A percentile compares a stretch with the other conserved stretches of the same genome.
These are phyloP conservation scores for Spinacia oleracea DNA, from an alignment of 179 eudicot genomes.

Conservation along the genomic window DNA sequence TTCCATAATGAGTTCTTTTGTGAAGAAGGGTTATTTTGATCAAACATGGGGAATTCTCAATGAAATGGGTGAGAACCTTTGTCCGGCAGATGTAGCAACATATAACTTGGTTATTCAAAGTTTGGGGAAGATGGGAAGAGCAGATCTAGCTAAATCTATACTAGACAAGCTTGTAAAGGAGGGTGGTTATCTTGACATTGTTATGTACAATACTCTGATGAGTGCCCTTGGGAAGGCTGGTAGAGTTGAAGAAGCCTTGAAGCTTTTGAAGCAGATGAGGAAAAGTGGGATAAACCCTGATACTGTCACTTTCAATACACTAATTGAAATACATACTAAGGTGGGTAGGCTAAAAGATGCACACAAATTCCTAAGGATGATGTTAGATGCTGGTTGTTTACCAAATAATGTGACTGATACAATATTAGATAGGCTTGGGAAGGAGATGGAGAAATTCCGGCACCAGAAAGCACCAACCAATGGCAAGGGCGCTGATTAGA, in stretches of 20 bases:
- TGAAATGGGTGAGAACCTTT: constrained; percentile 68
- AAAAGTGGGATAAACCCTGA: constrained; percentile 83
- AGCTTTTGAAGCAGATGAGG: constrained; percentile 72
- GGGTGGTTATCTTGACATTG: constrained; percentile 86
- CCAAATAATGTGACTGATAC: constrained; percentile 93
- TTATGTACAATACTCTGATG: constrained; percentile 90
- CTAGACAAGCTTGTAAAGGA: constrained; percentile 62
- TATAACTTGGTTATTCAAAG: constrained; percentile 82
- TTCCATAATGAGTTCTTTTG: constrained; percentile 80
- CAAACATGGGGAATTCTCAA: constrained; percentile 76
- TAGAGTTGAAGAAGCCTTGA: constrained; percentile 63
- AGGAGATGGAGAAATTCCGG: constrained; percentile 58
- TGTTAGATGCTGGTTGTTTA: constrained; percentile 85
- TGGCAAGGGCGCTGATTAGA: constrained; percentile 15
- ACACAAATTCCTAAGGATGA: constrained; percentile 69
- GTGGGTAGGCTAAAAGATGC: constrained; percentile 71
- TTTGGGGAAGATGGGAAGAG: constrained; percentile 85
- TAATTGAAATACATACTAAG: constrained; percentile 75
- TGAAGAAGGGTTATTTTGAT: constrained; percentile 78
- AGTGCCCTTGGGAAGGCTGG: constrained; percentile 89
- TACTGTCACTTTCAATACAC: constrained; percentile 77
- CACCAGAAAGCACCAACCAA: constrained; percentile 45
- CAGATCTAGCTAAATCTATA: constrained; percentile 69
- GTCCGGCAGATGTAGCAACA: constrained; percentile 78
- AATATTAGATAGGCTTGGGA: constrained; percentile 67